Base-by-base conservation (phyloP, 1,139 yeast species). In the Pichia inconspicua region DNA sequence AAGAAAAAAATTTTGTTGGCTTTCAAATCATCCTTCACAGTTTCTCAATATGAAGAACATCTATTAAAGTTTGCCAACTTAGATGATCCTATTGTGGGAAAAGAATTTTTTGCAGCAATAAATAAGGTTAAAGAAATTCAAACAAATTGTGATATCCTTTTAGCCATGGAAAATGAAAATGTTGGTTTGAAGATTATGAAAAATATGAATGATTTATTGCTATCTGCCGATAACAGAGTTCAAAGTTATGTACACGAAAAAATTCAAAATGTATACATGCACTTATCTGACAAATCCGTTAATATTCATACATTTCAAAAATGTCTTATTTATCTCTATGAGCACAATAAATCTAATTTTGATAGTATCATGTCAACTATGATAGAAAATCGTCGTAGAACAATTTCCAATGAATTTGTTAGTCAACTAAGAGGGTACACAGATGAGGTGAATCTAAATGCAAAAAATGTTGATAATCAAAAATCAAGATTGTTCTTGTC, bases 21-120 rank as follows among this genome's bases (percentile, higher is more conserved):
- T 22, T 83, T 87, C 60, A 78, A 80, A 54, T 70, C 73, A 5
- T 77, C 78, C 50, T 88, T 86, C 62, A 78, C 90, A 0, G 64
- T 92, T 42, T 77, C 76, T 42, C 92, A 83, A 53, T 76, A 79
- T 49, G 97, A 92, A 57, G 84, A 80, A 50, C 83, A 73, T 59
- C 66, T 73, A 11, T 35, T 53, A n/a, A 41, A 46, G 44, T 52
- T 40, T 43, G 54, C 48, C 3, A 51, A 52, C 43, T 64, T 83
- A 41, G 62, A 65, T 25, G 72, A 69, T 49, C 72, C 70, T n/a
- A 59, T 61, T 2, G 71, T 77, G 12, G 76, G 78, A 51, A 68
- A 69, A 2, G 84, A 80, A 40, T 89, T 84, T 61, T 87, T 88
- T 57, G 60, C 61, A 8, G 74, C 80, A 1, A 68, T 90, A 43